Base-by-base conservation (phyloP, 352 stramenopile species). In the Phytophthora meadii region DNA sequence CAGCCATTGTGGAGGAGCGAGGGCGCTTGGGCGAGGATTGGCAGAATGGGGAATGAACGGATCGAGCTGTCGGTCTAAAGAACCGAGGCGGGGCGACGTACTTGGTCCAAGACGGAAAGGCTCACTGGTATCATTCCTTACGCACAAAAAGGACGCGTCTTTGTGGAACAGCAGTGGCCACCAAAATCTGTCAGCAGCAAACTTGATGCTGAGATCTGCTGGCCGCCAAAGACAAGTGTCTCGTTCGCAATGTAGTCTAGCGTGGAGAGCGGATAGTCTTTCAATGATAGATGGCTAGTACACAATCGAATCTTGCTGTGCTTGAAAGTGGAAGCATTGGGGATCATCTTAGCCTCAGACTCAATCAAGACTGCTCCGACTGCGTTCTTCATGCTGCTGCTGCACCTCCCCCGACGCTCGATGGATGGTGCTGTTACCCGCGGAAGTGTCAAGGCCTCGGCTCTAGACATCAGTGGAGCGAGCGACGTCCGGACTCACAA, bases 11-110 rank as follows among this genome's bases (percentile, higher is more conserved):
- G 49, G 61, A 54, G 46, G 34, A n/a, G 9, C 22, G 37, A 34
- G 24, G 30, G 41, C 32, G 36, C 39, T 60, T 64, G 45, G 22
- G 17, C 34, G 24, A 11, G 61, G 36, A 24, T 47, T 6, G 45
- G 46, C 5, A 37, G 32, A 72, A 72, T 53, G 37, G 14, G 49
- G 54, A 75, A 69, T 71, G 68, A 65, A 39, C 39, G 27, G 36
- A 36, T 10, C 3, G 30, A 36, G 30, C 32, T 5, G n/a, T 11
- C 11, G 19, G 19, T 19, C 19, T 19, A 19, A 19, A 19, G 19
- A 19, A 59, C 32, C 15, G 19, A 39, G 55, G 62, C 41, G 47
- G 47, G 62, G 62, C 49, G 63, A 66, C 48, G 27, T 30, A 30
- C 27, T 30, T 30, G 27, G 27, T 4, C 27, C 27, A 30, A 30